Conservation (phyloP, 345 rosid genomes). For the Aurinia saxatilis region DNA sequence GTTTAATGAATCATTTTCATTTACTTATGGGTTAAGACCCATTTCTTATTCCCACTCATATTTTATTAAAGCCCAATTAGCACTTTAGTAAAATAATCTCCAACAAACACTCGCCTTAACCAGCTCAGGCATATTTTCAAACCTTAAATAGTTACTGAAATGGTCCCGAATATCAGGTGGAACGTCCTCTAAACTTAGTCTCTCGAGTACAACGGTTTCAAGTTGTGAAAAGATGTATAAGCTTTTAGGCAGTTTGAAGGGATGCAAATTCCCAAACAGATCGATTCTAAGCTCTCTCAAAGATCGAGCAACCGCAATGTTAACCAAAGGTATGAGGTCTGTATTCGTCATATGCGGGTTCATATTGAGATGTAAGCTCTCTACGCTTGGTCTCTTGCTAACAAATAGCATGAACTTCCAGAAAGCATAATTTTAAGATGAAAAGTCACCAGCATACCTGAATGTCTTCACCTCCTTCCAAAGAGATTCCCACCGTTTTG, state of each 20-base stretch:
- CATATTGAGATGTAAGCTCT: background rate
- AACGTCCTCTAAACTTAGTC: background rate
- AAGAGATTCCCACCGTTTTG: conserved; percentile 2
- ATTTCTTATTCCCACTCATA: too few relatives aligned
- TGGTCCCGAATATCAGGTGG: background rate
- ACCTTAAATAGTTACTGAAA: background rate
- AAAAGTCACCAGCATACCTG: background rate
- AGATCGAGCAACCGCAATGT: too few relatives aligned
- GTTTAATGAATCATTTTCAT: too few relatives aligned
- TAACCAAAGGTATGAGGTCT: background rate
- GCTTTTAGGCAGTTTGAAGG: background rate
- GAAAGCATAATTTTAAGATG: background rate
- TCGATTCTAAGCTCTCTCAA: conserved; percentile 8
- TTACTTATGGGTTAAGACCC: too few relatives aligned
- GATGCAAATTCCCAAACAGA: background rate
- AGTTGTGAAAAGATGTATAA: background rate
- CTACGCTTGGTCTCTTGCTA: background rate
- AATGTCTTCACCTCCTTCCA: background rate
- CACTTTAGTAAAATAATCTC: too few relatives aligned
- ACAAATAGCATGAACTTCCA: background rate
- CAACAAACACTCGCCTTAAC: conserved; percentile 3
- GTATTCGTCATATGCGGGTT: rapidly evolving
- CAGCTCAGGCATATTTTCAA: background rate
- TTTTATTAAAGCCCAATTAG: too few relatives aligned
- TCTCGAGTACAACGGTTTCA: background rate